Base-by-base conservation (phyloP, 176 grass and related monocot species). In the Paspalum notatum region DNA sequence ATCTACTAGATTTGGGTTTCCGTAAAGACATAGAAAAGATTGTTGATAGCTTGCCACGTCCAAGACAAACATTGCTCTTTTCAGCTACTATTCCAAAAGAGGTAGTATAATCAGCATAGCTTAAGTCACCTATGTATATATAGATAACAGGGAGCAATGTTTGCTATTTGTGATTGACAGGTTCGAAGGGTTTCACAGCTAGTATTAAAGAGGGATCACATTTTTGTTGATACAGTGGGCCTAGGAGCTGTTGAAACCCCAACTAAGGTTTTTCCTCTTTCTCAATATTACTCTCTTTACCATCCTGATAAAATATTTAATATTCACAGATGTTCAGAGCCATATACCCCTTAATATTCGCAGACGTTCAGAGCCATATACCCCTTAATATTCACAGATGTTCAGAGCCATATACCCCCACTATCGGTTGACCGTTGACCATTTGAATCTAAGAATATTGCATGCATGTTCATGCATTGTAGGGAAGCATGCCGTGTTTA, bases 71-170 rank as follows among this genome's bases (percentile, higher is more conserved):
- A 14, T 67, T 98, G 76, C 64, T 94, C 50, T 94, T 94, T 82
- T 91, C 95, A 72, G 95, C 95, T 67, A 98, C 92, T 80, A 68
- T 94, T 66, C 95, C 95, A 70, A 98, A 91, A 86, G 95, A 98
- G 95, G 95, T 98, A 91, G 27, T 77, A 27, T 40, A 54, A 75
- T 62, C 53, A 83, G 56, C 71, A 72, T 11, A 24, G 8, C 9
- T 9, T 3, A 20, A 5, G 13, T 5, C 27, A 55, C 41, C 67
- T 49, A 15, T 76, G 46, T 18, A 26, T 18, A 16, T 9, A 49
- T n/a, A n/a, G 79, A 44, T 81, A 82, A 78, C 56, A n/a, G 32
- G 21, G 37, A 57, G 66, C 47, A 18, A 40, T 75, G 51, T n/a
- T 46, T 66, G 27, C 74, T 9, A 60, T 58, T 80, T 84, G 62